Conservation (phyloP, 345 rosid species). For the Brassica juncea region DNA sequence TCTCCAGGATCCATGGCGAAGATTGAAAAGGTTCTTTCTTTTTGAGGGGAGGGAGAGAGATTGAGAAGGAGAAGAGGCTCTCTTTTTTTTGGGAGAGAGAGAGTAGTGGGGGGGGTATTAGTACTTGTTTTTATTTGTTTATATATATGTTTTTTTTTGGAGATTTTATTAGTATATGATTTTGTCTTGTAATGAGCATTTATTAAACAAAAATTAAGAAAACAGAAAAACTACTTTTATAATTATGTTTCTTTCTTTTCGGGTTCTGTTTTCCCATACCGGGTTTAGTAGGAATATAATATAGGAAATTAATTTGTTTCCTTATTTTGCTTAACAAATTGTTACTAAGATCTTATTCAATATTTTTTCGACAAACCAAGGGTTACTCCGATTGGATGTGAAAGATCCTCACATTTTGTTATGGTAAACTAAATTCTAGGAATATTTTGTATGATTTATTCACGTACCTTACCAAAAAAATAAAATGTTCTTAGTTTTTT, state of each 20-base stretch:
- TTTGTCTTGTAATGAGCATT: conserved; percentile 35
- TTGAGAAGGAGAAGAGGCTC: conserved; percentile 40
- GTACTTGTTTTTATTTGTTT: background rate
- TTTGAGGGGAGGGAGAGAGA: conserved; percentile 5
- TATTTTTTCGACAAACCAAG: background rate
- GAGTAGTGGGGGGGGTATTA: conserved; percentile 23
- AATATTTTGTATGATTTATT: background rate
- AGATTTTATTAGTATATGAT: conserved; percentile 33
- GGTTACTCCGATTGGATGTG: background rate
- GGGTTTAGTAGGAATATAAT: background rate
- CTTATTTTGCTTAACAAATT: background rate
- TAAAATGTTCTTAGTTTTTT: no score
- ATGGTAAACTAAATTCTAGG: background rate
- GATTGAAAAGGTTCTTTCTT: background rate
- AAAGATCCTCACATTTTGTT: background rate
- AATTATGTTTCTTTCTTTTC: background rate
- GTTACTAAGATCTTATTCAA: background rate
- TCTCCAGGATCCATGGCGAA: conserved; percentile 73
- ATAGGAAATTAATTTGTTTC: background rate
- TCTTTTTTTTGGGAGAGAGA: background rate
- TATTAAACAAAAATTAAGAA: background rate
- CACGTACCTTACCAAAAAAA: background rate
- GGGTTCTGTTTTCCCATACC: background rate
- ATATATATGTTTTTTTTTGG: background rate
- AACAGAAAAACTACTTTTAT: background rate